Evolutionary conservation across 2,329 filamentous ascomycete species (phyloP), one percentile per base, ranked within the genome.

Genomic region (Camptophora hylomeconis): DNA sequence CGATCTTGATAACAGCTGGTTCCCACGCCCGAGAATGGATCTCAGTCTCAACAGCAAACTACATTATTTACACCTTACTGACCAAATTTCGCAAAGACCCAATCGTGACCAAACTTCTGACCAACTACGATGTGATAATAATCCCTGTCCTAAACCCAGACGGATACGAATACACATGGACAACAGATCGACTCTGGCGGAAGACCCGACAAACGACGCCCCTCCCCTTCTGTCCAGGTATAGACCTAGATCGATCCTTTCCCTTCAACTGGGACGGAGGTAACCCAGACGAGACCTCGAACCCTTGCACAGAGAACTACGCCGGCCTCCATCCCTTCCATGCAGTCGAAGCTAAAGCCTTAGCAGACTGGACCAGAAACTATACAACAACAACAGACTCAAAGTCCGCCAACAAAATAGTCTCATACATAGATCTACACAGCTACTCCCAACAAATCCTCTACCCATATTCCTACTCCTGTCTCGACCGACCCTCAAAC

Each of bases 11-110:
- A 12, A 75, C 75, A 3, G 89, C 83, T 30, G 87, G 87, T 26
- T 66, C 80, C n/a, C 89, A 95, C 53, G 87, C 86, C 3, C 72
- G 89, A 20, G 89, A 98, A 61, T 98, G 89, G 89, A 92, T 98
- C 41, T 82, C 83, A 25, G 84, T 79, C 1, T 89, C 78, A 46
- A 92, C 84, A 0, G 82, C 92, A 29, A 92, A 79, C 45, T 95
- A 92, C 46, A 61, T 93, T 17, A 83, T 87, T 7, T 93, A 89
- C 70, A 80, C 73, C 10, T 66, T 95, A 26, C 80, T 93, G 45
- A 86, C 80, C 1, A 71, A 74, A 4, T 92, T 87, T 51, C n/a
- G n/a, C n/a, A n/a, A n/a, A n/a, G 29, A 31, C 18, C 29, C 66
- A 60, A 54, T 55, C 8, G 75, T 92, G 30, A 86, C 80, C 12